phyloP scores from a whole-genome alignment of 768 basidiomycete genomes.

The Lactarius deliciosus region DNA sequence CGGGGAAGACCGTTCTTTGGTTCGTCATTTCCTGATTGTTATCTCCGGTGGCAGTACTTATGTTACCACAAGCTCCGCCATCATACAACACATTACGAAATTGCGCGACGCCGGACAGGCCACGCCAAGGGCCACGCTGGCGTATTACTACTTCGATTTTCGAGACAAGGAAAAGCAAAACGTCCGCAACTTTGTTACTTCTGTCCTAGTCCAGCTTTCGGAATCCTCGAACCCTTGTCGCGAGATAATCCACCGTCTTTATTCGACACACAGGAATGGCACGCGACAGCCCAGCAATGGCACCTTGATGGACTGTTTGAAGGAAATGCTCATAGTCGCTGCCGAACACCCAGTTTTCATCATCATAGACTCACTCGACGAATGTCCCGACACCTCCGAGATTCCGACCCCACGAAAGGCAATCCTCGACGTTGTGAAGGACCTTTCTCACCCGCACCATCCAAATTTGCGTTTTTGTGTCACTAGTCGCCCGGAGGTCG shows the following conservation, averaged over 20 bases:
- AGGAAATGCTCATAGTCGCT: neutral
- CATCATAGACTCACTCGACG: slow-evolving; percentile 5
- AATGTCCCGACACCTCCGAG: neutral
- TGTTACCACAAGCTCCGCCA: neutral
- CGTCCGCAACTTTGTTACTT: neutral
- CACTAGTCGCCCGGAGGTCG: slow-evolving; percentile 13
- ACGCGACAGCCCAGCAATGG: neutral
- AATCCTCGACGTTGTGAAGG: neutral
- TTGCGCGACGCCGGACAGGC: slow-evolving; percentile 3
- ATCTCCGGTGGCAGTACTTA: neutral
- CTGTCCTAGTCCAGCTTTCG: neutral
- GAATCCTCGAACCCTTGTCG: neutral
- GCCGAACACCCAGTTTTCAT: neutral
- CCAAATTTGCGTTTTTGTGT: slow-evolving; percentile 4
- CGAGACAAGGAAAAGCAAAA: slow-evolving; percentile 8
- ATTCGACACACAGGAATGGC: neutral
- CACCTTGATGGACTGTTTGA: neutral
- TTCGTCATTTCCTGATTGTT: neutral
- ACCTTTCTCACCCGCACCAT: slow-evolving; percentile 2
- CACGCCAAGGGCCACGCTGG: neutral
- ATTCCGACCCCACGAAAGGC: neutral
- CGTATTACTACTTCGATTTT: slow-evolving; percentile 15
- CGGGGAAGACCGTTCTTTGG: slow-evolving; percentile 10
- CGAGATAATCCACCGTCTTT: neutral
- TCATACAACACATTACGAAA: neutral